Evolutionary conservation across 345 rosid genomes (phyloP).

Genomic region (Gossypium herbaceum): DNA sequence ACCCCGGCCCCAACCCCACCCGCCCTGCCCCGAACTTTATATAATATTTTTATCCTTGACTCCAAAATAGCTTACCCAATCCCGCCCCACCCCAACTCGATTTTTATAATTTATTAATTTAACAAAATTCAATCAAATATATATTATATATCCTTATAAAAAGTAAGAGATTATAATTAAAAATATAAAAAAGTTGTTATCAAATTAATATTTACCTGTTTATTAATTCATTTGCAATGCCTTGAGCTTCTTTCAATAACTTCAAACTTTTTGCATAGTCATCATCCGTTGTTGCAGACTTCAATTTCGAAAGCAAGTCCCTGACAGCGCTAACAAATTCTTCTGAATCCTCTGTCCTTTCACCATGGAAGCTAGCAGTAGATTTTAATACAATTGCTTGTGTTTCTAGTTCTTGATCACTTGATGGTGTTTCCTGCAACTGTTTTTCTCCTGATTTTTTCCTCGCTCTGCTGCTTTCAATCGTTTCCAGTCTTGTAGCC

Average conservation of each 20-base stretch:
- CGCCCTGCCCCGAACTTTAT: too few species aligned
- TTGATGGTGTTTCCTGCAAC: conserved; percentile 7
- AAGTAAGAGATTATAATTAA: too few species aligned
- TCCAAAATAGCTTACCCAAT: too few species aligned
- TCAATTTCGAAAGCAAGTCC: conserved; percentile 44
- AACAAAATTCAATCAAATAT: too few species aligned
- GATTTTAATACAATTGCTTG: conserved; percentile 16
- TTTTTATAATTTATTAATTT: too few species aligned
- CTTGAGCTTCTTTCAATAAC: conserved; percentile 42
- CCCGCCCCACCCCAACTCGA: too few species aligned
- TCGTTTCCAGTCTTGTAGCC: conserved; percentile 69
- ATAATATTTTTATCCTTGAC: too few species aligned
- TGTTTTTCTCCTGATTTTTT: conserved; percentile 15
- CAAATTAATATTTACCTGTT: conserved; percentile 12
- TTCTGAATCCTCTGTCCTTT: conserved; percentile 20
- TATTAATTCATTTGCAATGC: conserved; percentile 40
- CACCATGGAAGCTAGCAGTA: conserved; percentile 7
- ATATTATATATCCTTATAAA: too few species aligned
- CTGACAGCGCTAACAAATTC: conserved; percentile 29
- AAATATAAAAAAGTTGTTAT: too few species aligned
- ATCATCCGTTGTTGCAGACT: conserved; percentile 32
- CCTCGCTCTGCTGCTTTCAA: conserved; percentile 38
- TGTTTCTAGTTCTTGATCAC: conserved; percentile 21
- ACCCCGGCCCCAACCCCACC: too few species aligned
- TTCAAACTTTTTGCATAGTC: conserved; percentile 34